phyloP scores from a whole-genome alignment of 192 early-diverging fungal genomes.

The Coemansia sp. region DNA sequence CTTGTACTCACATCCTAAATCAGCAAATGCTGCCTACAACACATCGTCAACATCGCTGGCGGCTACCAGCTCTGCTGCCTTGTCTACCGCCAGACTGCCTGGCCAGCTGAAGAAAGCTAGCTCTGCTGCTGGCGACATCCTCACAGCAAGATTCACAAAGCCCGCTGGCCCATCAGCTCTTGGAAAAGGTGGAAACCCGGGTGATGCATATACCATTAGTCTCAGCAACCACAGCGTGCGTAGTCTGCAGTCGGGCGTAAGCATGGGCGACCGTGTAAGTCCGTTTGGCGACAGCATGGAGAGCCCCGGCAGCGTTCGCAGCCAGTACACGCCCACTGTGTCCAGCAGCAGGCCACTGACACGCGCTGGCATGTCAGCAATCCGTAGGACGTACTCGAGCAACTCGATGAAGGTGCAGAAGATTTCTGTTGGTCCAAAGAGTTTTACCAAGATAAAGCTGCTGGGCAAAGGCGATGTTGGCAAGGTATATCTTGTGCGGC shows the following conservation, averaged over 20 bases:
- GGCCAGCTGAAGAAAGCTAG: conserved; percentile 48
- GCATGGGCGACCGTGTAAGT: conserved; percentile 11
- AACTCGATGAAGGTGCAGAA: conserved; percentile 80
- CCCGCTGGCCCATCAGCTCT: conserved; percentile 15
- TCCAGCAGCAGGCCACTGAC: conserved; percentile 46
- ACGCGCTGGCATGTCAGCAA: conserved; percentile 50
- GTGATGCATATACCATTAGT: conserved; percentile 43
- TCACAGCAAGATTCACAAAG: conserved; percentile 28
- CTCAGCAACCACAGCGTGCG: conserved; percentile 53
- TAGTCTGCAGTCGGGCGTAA: conserved; percentile 33
- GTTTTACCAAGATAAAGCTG: conserved; percentile 85
- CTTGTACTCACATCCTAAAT: conserved; percentile 25
- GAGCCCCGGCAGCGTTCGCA: conserved; percentile 50
- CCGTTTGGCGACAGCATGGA: conserved; percentile 39
- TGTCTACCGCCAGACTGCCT: conserved; percentile 22
- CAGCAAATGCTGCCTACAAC: conserved; percentile 6
- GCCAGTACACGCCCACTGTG: conserved; percentile 27
- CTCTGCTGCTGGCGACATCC: conserved; percentile 41
- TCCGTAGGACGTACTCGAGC: conserved; percentile 78
- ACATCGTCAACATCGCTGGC: conserved; percentile 17
- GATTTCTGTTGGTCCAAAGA: conserved; percentile 80
- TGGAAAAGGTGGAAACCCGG: neutral
- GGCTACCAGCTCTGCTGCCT: neutral
- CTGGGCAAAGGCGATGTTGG: conserved; percentile 98
- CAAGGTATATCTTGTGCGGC: conserved; percentile 90